Percentiles rank a stretch among this genome's conserved stretches.
phyloP scores from a whole-genome alignment of 257 asterid genomes.

The Fraxinus pennsylvanica region DNA sequence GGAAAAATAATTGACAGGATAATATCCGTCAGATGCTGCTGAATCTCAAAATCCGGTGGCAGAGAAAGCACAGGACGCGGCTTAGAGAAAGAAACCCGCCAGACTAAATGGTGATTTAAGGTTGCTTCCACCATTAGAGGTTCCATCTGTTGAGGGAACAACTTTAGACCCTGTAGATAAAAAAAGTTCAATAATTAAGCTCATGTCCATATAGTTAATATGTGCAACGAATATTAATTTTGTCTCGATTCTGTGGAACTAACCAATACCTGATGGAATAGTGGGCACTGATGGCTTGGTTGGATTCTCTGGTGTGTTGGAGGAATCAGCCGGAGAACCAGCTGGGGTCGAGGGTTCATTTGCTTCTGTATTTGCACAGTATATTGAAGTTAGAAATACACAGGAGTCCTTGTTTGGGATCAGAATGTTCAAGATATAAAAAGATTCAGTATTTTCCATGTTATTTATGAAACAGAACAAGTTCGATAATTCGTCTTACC shows the following conservation, averaged over 20 bases:
- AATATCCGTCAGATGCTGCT: background rate
- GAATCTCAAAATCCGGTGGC: slow-evolving; percentile 29
- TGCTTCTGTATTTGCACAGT: slow-evolving; percentile 23
- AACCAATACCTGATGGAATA: slow-evolving; percentile 35
- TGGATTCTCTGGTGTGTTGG: slow-evolving; percentile 15
- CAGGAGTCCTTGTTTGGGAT: no score
- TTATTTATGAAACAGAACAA: background rate
- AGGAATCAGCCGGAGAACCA: slow-evolving; percentile 38
- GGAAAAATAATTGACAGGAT: background rate
- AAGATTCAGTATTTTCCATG: background rate
- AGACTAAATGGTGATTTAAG: slow-evolving; percentile 20
- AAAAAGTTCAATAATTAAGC: background rate
- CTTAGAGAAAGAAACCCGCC: slow-evolving; percentile 29
- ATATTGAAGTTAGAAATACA: background rate
- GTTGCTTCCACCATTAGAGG: slow-evolving; percentile 31
- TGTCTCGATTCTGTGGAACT: background rate
- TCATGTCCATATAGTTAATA: background rate
- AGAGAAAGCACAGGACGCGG: slow-evolving; percentile 30
- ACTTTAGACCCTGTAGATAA: slow-evolving; percentile 44
- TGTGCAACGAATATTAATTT: background rate
- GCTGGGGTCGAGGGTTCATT: slow-evolving; percentile 38
- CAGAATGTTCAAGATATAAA: background rate
- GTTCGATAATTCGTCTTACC: slow-evolving; percentile 24
- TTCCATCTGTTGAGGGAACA: slow-evolving; percentile 39
- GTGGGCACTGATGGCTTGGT: slow-evolving; percentile 14